Conservation (phyloP, 768 basidiomycete genomes). For the Panaeolus cyanescens region DNA sequence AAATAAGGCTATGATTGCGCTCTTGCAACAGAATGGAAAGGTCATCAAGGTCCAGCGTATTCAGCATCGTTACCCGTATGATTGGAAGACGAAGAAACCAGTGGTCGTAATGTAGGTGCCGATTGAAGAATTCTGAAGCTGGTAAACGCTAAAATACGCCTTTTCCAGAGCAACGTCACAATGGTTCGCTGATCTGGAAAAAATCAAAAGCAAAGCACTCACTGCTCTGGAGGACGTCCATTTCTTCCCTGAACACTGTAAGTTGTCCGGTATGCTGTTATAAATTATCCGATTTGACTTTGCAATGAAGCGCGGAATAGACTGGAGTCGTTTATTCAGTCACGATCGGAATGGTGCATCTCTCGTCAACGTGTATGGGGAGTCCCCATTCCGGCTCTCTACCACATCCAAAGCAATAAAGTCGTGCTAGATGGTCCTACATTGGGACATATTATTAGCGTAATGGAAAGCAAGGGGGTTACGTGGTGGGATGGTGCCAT, state of each 20-base stretch:
- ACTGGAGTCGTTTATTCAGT: slow-evolving; percentile 83
- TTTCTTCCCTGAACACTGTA: slow-evolving; percentile 81
- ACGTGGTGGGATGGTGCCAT: slow-evolving; percentile 93
- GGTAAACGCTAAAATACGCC: no score
- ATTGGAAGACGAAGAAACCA: slow-evolving; percentile 94
- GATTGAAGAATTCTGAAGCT: background rate
- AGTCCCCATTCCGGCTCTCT: slow-evolving; percentile 90
- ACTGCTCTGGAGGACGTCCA: slow-evolving; percentile 65
- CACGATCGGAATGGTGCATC: slow-evolving; percentile 98
- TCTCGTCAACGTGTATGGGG: slow-evolving; percentile 98
- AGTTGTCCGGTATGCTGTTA: slow-evolving; percentile 8
- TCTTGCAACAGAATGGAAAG: slow-evolving; percentile 57
- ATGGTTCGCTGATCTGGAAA: slow-evolving; percentile 94
- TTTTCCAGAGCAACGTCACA: slow-evolving; percentile 81
- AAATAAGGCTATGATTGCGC: slow-evolving; percentile 59
- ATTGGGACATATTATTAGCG: slow-evolving; percentile 72
- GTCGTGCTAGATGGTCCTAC: slow-evolving; percentile 66
- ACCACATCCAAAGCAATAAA: slow-evolving; percentile 61
- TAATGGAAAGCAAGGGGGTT: slow-evolving; percentile 74
- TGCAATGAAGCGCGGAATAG: slow-evolving; percentile 70
- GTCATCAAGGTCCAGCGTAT: slow-evolving; percentile 71
- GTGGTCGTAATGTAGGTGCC: slow-evolving; percentile 81
- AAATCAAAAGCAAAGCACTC: slow-evolving; percentile 78
- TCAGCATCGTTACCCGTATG: slow-evolving; percentile 91
- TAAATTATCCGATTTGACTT: background rate